Percentiles rank a stretch among this genome's conserved stretches.
phyloP scores from a whole-genome alignment of 306 rosid species.

The Fagus sylvatica region DNA sequence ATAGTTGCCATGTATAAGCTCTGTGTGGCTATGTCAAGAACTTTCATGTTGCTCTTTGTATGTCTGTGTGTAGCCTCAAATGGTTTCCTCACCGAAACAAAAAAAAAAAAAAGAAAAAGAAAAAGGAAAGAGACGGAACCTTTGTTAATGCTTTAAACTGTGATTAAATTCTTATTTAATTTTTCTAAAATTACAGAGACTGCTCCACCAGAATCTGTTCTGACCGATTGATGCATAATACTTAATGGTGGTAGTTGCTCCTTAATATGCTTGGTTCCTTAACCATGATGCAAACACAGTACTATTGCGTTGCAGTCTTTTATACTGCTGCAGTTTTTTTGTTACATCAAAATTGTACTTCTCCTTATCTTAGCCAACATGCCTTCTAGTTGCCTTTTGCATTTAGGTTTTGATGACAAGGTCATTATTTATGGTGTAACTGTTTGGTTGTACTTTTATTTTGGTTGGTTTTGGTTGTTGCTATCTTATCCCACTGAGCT shows the following conservation, averaged over 20 bases:
- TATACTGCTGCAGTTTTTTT: neutral
- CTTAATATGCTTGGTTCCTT: neutral
- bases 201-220: neutral
- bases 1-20: neutral
- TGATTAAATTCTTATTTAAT: neutral
- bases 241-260: neutral
- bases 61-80: neutral
- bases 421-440: neutral
- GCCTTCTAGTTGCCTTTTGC: neutral
- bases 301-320: neutral
- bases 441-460: constrained; percentile 14
- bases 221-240: neutral
- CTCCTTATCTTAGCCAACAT: neutral
- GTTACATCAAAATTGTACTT: neutral
- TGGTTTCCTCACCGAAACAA: neutral
- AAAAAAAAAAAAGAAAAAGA: neutral
- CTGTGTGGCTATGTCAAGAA: neutral
- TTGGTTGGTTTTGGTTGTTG: constrained; percentile 18
- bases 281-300: neutral
- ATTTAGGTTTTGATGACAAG: neutral
- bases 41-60: neutral
- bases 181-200: neutral
- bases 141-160: neutral
- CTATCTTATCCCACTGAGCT: neutral
- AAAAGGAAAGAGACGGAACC: neutral